A percentile compares a stretch with the other conserved stretches of the same genome.
Evolutionary conservation across 2,329 filamentous ascomycete species (phyloP).

Genomic region (Aspergillus hiratsukae): DNA sequence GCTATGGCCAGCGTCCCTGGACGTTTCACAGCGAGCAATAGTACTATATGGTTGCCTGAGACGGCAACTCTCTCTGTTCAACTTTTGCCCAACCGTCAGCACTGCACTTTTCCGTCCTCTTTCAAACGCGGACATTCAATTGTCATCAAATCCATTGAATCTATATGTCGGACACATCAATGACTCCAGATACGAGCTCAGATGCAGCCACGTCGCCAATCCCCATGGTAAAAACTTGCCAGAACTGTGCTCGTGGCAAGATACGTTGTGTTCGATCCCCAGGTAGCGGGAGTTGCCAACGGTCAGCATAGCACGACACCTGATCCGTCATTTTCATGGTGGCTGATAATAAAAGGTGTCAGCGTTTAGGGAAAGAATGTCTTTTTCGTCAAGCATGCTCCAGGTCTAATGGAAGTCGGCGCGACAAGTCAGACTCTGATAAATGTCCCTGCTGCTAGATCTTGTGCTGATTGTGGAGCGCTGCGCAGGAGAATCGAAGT

Average conservation of each 20-base stretch:
- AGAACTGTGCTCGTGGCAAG: conserved; percentile 19
- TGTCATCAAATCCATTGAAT: neutral
- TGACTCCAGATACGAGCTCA: neutral
- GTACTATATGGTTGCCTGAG: neutral
- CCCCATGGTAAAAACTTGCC: conserved; percentile 9
- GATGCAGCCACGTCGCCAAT: neutral
- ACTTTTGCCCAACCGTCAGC: neutral
- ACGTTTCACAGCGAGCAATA: too few species aligned
- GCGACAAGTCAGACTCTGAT: conserved; percentile 26
- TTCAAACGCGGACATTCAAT: neutral
- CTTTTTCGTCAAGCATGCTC: conserved; percentile 32
- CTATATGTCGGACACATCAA: neutral
- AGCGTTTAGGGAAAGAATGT: conserved; percentile 34
- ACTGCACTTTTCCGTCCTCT: neutral
- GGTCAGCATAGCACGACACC: conserved; percentile 6
- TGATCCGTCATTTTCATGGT: neutral
- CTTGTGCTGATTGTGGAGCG: neutral
- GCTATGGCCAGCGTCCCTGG: too few species aligned
- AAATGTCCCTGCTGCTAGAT: neutral
- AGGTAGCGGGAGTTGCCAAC: conserved; percentile 9
- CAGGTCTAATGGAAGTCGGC: conserved; percentile 32
- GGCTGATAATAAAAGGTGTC: conserved; percentile 22
- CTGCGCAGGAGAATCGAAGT: conserved; percentile 30
- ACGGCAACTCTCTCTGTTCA: neutral
- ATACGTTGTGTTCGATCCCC: conserved; percentile 17